These are phyloP conservation scores for Ceratonia siliqua DNA, from an alignment of 306 rosid genomes.

Conservation along the genomic window DNA sequence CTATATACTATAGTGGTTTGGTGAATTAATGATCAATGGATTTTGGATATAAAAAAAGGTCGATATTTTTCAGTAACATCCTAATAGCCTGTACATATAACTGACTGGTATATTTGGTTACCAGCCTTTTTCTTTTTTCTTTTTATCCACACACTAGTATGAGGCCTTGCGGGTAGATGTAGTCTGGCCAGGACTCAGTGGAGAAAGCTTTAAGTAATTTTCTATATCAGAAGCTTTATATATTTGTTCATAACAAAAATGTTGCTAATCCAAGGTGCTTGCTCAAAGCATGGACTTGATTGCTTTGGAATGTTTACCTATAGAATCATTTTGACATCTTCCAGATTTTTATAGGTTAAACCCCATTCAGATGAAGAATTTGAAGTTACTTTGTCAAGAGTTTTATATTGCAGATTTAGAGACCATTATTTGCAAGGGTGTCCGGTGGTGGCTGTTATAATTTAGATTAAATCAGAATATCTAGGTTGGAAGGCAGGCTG, in stretches of 20 bases:
- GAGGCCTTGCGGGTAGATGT: conserved; percentile 26
- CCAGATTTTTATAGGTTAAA: not conserved
- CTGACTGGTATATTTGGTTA: not conserved
- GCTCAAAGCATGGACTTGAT: not conserved
- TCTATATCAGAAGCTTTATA: conserved; percentile 6
- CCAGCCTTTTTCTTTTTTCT: not conserved
- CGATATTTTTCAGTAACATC: not conserved
- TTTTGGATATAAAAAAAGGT: not conserved
- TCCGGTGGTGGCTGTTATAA: not conserved
- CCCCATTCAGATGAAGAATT: not conserved
- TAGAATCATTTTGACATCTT: conserved; percentile 11
- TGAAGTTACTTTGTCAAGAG: conserved; percentile 2
- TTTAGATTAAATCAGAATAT: not conserved
- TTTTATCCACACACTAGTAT: not conserved
- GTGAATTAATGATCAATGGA: not conserved
- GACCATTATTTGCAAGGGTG: not conserved
- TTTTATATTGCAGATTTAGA: conserved; percentile 12
- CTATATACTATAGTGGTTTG: not conserved
- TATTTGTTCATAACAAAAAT: not conserved
- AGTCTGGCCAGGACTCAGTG: not conserved
- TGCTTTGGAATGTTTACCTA: not conserved
- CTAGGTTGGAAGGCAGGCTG: not conserved
- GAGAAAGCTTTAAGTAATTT: conserved; percentile 8
- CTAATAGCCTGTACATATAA: not conserved
- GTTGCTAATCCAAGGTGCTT: conserved; percentile 4